A percentile compares a stretch with the other conserved stretches of the same genome.
Conservation (phyloP, 257 asterid species). For the Orobanche coerulescens region DNA sequence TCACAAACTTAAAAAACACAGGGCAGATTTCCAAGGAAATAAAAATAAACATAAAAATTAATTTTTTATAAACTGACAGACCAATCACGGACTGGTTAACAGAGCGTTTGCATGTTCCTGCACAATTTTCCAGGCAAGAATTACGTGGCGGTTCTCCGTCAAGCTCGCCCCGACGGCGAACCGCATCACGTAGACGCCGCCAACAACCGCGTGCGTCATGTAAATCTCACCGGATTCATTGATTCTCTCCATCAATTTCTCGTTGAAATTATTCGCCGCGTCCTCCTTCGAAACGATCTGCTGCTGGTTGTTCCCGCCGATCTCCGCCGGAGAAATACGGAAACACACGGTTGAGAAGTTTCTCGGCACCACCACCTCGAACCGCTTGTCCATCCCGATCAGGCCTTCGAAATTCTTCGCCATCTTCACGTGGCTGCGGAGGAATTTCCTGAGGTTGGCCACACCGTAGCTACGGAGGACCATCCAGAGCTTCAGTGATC, state of each 20-base stretch:
- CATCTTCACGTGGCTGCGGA: constrained; percentile 54
- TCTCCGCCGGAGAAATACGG: constrained; percentile 39
- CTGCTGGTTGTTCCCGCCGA: constrained; percentile 16
- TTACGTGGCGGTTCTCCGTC: constrained; percentile 56
- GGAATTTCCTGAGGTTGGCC: constrained; percentile 44
- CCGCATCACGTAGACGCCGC: constrained; percentile 50
- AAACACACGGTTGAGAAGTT: constrained; percentile 70
- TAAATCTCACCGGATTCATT: constrained; percentile 52
- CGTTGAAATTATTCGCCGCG: constrained; percentile 41
- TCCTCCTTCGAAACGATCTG: constrained; percentile 25
- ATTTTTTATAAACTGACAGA: too few species aligned
- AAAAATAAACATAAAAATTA: not conserved
- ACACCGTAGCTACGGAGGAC: constrained; percentile 68
- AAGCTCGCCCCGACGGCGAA: constrained; percentile 60
- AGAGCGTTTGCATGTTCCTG: constrained; percentile 53
- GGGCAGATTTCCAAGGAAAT: not conserved
- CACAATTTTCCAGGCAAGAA: constrained; percentile 56
- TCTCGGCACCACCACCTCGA: constrained; percentile 64
- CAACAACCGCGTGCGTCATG: constrained; percentile 67
- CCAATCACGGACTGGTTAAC: constrained; percentile 20
- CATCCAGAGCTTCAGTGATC: constrained; percentile 66
- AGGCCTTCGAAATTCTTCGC: constrained; percentile 62
- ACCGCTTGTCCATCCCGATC: constrained; percentile 56
- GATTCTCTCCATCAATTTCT: constrained; percentile 44
- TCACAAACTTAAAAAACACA: not conserved